Percentiles rank a stretch among this genome's conserved stretches.
Evolutionary conservation across 169 alveolate species (phyloP).

Genomic region (Babesia gibsoni): DNA sequence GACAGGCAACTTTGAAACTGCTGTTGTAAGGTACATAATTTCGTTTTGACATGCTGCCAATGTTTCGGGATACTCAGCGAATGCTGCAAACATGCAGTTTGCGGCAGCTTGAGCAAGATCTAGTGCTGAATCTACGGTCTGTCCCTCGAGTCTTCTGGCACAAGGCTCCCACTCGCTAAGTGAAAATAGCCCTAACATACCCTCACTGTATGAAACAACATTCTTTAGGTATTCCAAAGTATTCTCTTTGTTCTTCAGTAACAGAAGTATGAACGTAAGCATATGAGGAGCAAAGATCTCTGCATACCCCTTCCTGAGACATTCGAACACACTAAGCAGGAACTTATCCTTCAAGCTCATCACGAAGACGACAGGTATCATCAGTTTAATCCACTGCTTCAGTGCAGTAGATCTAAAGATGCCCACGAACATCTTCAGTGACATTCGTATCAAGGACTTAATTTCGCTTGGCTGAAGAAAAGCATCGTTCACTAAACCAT

Average conservation of each 20-base stretch:
- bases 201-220: constrained; percentile 21
- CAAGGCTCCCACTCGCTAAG: constrained; percentile 16
- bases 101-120: constrained; percentile 4
- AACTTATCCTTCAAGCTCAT: constrained; percentile 2
- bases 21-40: not conserved
- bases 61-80: not conserved
- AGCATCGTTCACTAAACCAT: not conserved
- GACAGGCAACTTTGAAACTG: constrained; percentile 21
- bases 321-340: not conserved
- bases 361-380: constrained; percentile 13
- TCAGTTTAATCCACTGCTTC: constrained; percentile 21
- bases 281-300: constrained; percentile 25
- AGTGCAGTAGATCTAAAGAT: not conserved
- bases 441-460: not conserved
- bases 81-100: not conserved
- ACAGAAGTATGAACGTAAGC: constrained; percentile 16
- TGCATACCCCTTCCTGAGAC: constrained; percentile 7
- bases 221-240: constrained; percentile 12
- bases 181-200: constrained; percentile 20
- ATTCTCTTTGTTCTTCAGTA: not conserved
- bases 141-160: not conserved
- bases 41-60: constrained; percentile 16
- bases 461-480: constrained; percentile 4
- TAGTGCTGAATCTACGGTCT: not conserved
- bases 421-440: not conserved